A percentile compares a stretch with the other conserved stretches of the same genome.
Evolutionary conservation across 768 basidiomycete species (phyloP).

Genomic region (Boletus huronensis): DNA sequence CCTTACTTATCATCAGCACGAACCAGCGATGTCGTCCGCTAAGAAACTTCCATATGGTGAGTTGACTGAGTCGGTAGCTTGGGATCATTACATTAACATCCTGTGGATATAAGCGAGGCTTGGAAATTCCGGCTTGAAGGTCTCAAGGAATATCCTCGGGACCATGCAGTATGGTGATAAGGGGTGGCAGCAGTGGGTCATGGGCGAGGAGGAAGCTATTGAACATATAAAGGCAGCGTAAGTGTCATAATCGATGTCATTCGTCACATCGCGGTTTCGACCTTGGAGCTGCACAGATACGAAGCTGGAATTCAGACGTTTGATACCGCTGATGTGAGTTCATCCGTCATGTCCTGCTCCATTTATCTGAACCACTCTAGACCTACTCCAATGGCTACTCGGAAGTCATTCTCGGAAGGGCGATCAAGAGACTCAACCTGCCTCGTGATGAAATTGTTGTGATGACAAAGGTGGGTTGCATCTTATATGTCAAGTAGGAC

Average conservation of each 20-base stretch:
- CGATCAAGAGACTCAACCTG: slow-evolving; percentile 60
- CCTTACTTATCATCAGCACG: not conserved
- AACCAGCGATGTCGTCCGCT: slow-evolving; percentile 16
- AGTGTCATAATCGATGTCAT: slow-evolving; percentile 3
- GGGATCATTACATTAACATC: not conserved
- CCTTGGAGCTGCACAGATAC: slow-evolving; percentile 21
- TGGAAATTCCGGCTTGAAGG: slow-evolving; percentile 48
- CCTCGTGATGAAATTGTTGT: slow-evolving; percentile 77
- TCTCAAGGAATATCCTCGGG: slow-evolving; percentile 50
- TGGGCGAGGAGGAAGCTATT: slow-evolving; percentile 43
- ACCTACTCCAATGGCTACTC: slow-evolving; percentile 64
- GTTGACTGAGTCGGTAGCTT: not conserved
- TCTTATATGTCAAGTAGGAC: not conserved
- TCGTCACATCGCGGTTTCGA: not conserved
- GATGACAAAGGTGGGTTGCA: slow-evolving; percentile 58
- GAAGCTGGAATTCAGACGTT: slow-evolving; percentile 36
- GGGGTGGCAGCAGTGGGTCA: slow-evolving; percentile 53
- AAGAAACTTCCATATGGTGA: slow-evolving; percentile 35
- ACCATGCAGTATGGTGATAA: slow-evolving; percentile 44
- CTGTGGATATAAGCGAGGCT: slow-evolving; percentile 32
- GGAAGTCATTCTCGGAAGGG: slow-evolving; percentile 67
- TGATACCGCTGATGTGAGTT: slow-evolving; percentile 33
- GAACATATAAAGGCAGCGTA: slow-evolving; percentile 49
- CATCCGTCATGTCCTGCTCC: not conserved
- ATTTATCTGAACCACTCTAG: slow-evolving; percentile 27